Evolutionary conservation across 2,329 filamentous ascomycete genomes (phyloP).

Genomic region (Aschersonia sp.): DNA sequence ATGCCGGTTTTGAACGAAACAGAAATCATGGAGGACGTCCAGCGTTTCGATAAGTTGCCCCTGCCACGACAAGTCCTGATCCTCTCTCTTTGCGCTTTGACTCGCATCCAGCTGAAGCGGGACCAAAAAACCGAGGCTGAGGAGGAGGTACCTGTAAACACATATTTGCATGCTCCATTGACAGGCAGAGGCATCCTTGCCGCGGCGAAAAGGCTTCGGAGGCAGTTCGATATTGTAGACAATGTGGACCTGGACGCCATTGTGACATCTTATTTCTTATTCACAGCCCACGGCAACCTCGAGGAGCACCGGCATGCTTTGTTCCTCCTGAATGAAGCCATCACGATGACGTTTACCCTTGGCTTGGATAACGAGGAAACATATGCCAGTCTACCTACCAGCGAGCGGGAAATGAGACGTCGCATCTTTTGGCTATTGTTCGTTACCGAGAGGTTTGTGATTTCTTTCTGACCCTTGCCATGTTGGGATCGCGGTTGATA

Average conservation of each 20-base stretch:
- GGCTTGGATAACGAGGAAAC: constrained; percentile 13
- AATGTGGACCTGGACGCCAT: constrained; percentile 14
- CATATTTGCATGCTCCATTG: constrained; percentile 8
- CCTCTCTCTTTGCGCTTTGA: constrained; percentile 14
- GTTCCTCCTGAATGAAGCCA: constrained; percentile 19
- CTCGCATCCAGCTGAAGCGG: constrained; percentile 14
- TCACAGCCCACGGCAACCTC: constrained; percentile 15
- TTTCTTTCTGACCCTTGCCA: not conserved
- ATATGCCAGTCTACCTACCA: constrained; percentile 8
- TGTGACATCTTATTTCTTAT: constrained; percentile 15
- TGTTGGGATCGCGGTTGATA: not conserved
- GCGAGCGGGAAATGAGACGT: constrained; percentile 13
- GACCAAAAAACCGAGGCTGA: constrained; percentile 8
- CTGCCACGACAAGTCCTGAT: constrained; percentile 14
- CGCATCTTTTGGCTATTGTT: constrained; percentile 20
- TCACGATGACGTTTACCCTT: constrained; percentile 13
- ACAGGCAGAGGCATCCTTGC: constrained; percentile 12
- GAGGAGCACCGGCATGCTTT: constrained; percentile 13
- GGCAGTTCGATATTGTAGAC: constrained; percentile 14
- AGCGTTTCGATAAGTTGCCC: constrained; percentile 9
- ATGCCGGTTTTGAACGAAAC: constrained; percentile 16
- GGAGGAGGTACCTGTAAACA: constrained; percentile 6
- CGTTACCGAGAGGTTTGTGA: constrained; percentile 15
- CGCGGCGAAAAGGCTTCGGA: constrained; percentile 12
- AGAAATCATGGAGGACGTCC: constrained; percentile 12